These are phyloP conservation scores for Apophysomyces sp. DNA, from an alignment of 371 early-diverging fungal species.

Conservation along the genomic window DNA sequence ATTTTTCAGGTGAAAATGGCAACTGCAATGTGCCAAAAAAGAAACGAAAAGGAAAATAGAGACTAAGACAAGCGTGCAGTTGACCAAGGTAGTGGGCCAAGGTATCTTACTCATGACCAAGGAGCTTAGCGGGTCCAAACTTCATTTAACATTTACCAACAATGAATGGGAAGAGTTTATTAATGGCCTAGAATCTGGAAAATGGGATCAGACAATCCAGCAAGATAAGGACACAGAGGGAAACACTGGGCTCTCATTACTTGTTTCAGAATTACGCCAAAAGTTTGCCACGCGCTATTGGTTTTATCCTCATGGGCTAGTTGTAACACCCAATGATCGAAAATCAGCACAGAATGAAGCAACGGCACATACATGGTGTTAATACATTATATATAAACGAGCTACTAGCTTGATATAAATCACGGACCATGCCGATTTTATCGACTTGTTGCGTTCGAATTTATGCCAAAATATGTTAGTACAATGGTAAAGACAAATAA, in stretches of 20 bases:
- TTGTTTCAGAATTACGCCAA: slow-evolving; percentile 31
- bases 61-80: slow-evolving; percentile 23
- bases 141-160: slow-evolving; percentile 52
- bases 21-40: background rate
- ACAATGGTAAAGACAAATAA: too few relatives aligned
- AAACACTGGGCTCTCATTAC: slow-evolving; percentile 1
- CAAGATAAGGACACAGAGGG: background rate
- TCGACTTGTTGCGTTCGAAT: too few relatives aligned
- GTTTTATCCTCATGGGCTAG: slow-evolving; percentile 31
- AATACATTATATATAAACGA: too few relatives aligned
- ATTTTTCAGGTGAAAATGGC: slow-evolving; percentile 17
- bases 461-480: too few relatives aligned
- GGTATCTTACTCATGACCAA: slow-evolving; percentile 49
- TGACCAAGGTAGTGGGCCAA: slow-evolving; percentile 43
- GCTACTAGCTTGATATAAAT: too few relatives aligned
- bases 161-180: slow-evolving; percentile 54
- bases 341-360: background rate
- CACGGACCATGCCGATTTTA: too few relatives aligned
- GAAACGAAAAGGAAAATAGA: background rate
- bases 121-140: slow-evolving; percentile 48
- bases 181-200: slow-evolving; percentile 28
- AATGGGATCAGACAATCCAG: slow-evolving; percentile 36
- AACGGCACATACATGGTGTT: too few relatives aligned
- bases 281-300: slow-evolving; percentile 37
- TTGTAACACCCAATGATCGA: slow-evolving; percentile 24